Base-by-base conservation (phyloP, 2,329 filamentous ascomycete genomes). In the Fusarium continuum region DNA sequence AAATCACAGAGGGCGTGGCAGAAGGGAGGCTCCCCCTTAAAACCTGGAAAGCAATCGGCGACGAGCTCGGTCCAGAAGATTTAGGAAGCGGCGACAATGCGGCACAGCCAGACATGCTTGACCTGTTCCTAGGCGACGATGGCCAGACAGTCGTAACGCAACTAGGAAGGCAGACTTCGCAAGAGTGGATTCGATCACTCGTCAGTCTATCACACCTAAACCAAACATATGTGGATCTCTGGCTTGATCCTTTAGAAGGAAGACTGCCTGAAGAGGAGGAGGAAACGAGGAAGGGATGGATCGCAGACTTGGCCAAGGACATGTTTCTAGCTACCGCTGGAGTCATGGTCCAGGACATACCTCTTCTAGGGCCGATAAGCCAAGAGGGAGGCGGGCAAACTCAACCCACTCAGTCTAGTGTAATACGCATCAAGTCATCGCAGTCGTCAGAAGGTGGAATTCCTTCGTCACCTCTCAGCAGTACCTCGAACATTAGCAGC, bases 251-350 rank as follows among this genome's bases (percentile, higher is more conserved):
- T 3, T 26, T 70, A 2, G 67, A 65, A 16, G 65, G 61, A 8
- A 64, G 49, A 9, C 11, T 76, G 3, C 56, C 71, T 10, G 52
- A 68, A 14, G 53, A 72, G 16, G 61, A 71, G 17, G 69, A 73
- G 25, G 57, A 57, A 11, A 26, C 55, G 11, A 64, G 73, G 25
- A 61, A 56, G 53, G 50, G 58, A 2, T 76, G 74, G 73, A 55
- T 77, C 8, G 55, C 68, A 7, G 74, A 76, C 32, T 23, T 77
- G 16, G 75, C 75, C 3, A 71, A 68, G 28, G 74, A 77, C 13
- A 59, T 72, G 19, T 76, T 77, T 48, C 57, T 78, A 8, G 72
- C 76, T 4, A 75, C 71, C 16, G 73, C 74, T 29, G 76, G 74
- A 14, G 70, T 76, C 20, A 64, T 75, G 67, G 68, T 77, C 9